phyloP scores from a whole-genome alignment of 2,329 filamentous ascomycete species.

The Clarireedia hainanense region DNA sequence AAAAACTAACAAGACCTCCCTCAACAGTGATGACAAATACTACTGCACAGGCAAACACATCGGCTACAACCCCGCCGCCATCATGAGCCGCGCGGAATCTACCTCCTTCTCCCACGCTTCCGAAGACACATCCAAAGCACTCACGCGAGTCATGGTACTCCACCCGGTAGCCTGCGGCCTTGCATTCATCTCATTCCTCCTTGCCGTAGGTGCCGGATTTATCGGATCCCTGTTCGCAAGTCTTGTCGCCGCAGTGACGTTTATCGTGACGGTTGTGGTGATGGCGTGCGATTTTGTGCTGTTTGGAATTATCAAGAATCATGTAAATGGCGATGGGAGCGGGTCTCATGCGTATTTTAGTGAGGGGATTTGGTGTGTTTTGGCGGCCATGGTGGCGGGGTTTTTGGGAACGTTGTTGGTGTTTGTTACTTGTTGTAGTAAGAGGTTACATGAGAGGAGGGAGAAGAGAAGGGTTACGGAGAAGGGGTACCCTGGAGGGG shows the following conservation, averaged over 20 bases:
- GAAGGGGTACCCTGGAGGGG: conserved; percentile 15
- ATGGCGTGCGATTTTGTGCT: conserved; percentile 50
- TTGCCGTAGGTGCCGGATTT: conserved; percentile 44
- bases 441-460: conserved; percentile 30
- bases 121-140: conserved; percentile 37
- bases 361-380: conserved; percentile 49
- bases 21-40: conserved; percentile 31
- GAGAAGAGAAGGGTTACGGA: conserved; percentile 6
- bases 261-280: conserved; percentile 40
- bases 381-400: conserved; percentile 47
- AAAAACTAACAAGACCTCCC: too few species aligned
- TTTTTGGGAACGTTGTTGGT: conserved; percentile 49
- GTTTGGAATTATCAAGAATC: conserved; percentile 45
- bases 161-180: conserved; percentile 53
- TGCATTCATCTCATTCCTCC: conserved; percentile 50
- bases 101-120: conserved; percentile 35
- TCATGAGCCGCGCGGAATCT: conserved; percentile 34
- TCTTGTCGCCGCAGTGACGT: conserved; percentile 41
- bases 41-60: conserved; percentile 41
- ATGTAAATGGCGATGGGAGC: conserved; percentile 40
- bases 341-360: conserved; percentile 40
- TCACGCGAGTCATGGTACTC: conserved; percentile 53
- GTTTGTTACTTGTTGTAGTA: conserved; percentile 51
- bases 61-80: conserved; percentile 47
- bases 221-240: conserved; percentile 44